Base-by-base conservation (phyloP, 176 grass and related monocot genomes). In the Aegilops umbellulata region DNA sequence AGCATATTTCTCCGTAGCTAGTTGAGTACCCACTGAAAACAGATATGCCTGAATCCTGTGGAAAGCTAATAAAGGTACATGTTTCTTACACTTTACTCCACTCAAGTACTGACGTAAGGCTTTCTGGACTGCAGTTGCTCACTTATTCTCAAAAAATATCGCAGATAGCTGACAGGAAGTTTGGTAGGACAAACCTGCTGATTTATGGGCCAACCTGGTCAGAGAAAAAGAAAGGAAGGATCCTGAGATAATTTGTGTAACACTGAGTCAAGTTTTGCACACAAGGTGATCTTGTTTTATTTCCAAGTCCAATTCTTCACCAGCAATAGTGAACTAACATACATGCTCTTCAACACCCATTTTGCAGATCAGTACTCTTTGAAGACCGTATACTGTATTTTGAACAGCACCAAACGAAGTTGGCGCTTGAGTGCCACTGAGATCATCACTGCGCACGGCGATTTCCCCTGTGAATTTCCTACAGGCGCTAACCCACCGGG, bases 141-240 rank as follows among this genome's bases (percentile, higher is more conserved):
- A 87, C 30, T 83, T 19, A 24, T 80, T 84, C 44, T 20, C 46
- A 82, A 69, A 83, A 82, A 69, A 83, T 32, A 57, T 63, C 81
- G 65, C 88, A 99, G 97, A 93, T 99, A 86, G 90, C 92, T 75
- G 97, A 99, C 85, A 94, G 94, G 80, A 84, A 92, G 62, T 99
- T 99, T 89, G 97, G 97, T 84, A 90, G 92, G 76, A 96, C 97
- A 19, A 94, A 99, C 89, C 91, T 99, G 82, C 82, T 99, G 81
- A 96, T 96, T 53, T 99, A 96, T 69, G 94, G 94, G 60, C 97
- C 97, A 58, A 36, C 89, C 39, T 99, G 94, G 92, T 93, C 97
- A 83, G 79, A 93, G 78, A 99, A 98, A 88, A 94, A 95, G 85
- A 91, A 92, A 89, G 72, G 72, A 16, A 15, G 91, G 78, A 86